phyloP scores from a whole-genome alignment of 2,329 filamentous ascomycete species.

The Fusarium gaditjirri region DNA sequence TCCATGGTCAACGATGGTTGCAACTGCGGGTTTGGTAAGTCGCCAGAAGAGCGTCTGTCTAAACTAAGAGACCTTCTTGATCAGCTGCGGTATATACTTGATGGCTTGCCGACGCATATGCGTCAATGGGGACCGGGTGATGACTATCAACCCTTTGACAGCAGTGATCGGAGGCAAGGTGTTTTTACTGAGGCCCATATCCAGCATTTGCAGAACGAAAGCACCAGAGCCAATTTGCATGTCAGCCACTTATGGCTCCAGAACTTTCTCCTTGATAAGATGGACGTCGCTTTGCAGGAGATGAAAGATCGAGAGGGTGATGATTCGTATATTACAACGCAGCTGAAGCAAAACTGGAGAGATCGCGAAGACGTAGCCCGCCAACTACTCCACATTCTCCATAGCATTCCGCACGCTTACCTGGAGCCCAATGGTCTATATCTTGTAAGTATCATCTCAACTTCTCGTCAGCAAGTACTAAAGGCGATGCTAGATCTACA shows the following conservation, averaged over 20 bases:
- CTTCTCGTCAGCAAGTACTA: too few species aligned
- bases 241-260: not conserved
- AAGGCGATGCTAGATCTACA: not conserved
- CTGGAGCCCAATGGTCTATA: not conserved
- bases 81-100: not conserved
- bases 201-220: not conserved
- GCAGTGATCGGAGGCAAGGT: fast-evolving
- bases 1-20: conserved; percentile 4
- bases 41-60: not conserved
- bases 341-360: not conserved
- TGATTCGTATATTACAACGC: not conserved
- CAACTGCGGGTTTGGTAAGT: not conserved
- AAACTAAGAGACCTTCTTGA: not conserved
- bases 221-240: not conserved
- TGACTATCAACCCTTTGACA: not conserved
- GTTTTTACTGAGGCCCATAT: not conserved
- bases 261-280: not conserved
- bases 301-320: not conserved
- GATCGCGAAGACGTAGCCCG: not conserved
- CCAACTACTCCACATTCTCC: not conserved
- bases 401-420: not conserved
- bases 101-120: not conserved
- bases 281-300: not conserved
- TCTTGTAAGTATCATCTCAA: not conserved
- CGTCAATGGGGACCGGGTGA: not conserved